phyloP scores from a whole-genome alignment of 768 basidiomycete genomes.

The Boletus pseudopeckii region DNA sequence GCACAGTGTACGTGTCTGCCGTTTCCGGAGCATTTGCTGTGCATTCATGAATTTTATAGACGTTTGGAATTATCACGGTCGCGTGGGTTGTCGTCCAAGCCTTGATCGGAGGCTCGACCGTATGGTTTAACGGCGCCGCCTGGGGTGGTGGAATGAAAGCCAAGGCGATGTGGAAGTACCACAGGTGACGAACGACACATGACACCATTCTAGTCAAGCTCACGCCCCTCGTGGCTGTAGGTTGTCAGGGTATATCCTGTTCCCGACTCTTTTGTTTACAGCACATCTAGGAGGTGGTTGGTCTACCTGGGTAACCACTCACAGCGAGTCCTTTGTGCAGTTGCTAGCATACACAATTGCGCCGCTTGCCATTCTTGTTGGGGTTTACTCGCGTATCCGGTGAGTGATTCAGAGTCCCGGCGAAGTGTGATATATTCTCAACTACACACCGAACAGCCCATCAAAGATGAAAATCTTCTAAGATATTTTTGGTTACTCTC shows the following conservation, averaged over 20 bases:
- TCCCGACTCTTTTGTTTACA: conserved; percentile 57
- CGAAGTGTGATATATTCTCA: background rate
- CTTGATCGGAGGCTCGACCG: conserved; percentile 65
- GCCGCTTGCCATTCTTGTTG: conserved; percentile 44
- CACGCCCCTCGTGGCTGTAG: conserved; percentile 32
- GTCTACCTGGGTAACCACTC: conserved; percentile 53
- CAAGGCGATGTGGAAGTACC: conserved; percentile 80
- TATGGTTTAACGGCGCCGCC: conserved; percentile 66
- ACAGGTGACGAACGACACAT: conserved; percentile 46
- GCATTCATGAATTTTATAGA: conserved; percentile 34
- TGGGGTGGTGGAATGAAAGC: conserved; percentile 74
- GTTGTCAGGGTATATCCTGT: conserved; percentile 70
- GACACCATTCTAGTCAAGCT: background rate
- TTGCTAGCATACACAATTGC: conserved; percentile 54
- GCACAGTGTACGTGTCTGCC: conserved; percentile 58
- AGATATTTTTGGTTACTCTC: background rate
- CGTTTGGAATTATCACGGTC: conserved; percentile 60
- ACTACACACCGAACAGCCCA: conserved; percentile 34
- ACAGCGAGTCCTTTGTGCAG: conserved; percentile 39
- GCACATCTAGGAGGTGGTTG: conserved; percentile 68
- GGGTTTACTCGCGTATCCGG: conserved; percentile 51
- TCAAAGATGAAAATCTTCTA: conserved; percentile 65
- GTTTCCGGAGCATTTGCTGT: background rate
- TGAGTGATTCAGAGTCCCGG: conserved; percentile 25
- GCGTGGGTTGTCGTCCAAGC: conserved; percentile 62